Base-by-base conservation (phyloP, 176 grass and related monocot species). In the Carex parvula region DNA sequence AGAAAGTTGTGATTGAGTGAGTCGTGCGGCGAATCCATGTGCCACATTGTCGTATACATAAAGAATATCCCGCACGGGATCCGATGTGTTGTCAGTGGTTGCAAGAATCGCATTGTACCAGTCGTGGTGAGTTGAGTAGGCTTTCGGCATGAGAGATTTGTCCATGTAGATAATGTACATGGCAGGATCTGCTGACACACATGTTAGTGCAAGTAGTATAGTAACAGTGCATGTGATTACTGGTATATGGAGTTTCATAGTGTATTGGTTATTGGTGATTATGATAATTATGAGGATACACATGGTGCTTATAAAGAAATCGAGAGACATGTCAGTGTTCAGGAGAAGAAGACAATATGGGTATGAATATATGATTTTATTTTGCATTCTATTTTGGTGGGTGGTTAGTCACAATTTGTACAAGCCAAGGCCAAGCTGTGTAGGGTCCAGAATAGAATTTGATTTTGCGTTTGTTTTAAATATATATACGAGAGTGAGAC, bases 101-200 rank as follows among this genome's bases (percentile, higher is more conserved):
- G 81, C 60, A 20, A 98, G 86, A 21, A 88, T 87, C 41, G 95
- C 77, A 76, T 68, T 17, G 86, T 94, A 98, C 92, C 95, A 98
- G 37, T 84, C 55, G 6, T 44, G 62, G 64, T 87, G 86, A 73
- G 63, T 88, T 44, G 86, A 24, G 92, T 86, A 93, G 53, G 17
- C 52, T 20, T 73, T 3, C 2, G 95, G 95, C 95, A 94, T 94
- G 79, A 86, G 86, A 48, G 91, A 91, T 87, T 90, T 93, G 85
- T 98, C 95, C 89, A 93, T 90, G 84, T 98, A 88, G 74, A 98
- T 88, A 67, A 98, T 98, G 74, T 95, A 93, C 30, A 89, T 37
- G 62, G 32, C 39, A 64, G n/a, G 8, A 0, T 88, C 88, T 1
- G 74, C 71, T 46, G 80, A 32, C 64, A 74, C 72, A 79, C 85